Evolutionary conservation across 805 yeast species (phyloP).

Genomic region (Debaryomyces prosopidis): DNA sequence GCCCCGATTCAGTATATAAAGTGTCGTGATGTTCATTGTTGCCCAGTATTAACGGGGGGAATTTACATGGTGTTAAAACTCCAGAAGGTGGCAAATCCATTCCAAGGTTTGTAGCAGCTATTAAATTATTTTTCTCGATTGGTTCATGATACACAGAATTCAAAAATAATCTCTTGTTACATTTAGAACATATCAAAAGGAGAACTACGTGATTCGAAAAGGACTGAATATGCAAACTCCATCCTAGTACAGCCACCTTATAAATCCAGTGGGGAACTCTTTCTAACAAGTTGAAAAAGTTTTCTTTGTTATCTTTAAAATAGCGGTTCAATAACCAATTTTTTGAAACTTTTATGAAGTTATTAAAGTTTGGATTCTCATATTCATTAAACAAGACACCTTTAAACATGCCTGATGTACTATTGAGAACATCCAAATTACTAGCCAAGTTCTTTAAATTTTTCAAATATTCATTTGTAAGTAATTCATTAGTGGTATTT

Average conservation of each 20-base stretch:
- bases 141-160: constrained; percentile 11
- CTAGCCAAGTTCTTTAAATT: constrained; percentile 28
- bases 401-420: constrained; percentile 9
- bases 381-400: constrained; percentile 3
- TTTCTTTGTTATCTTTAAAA: constrained; percentile 37
- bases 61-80: constrained; percentile 30
- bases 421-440: constrained; percentile 18
- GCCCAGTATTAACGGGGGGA: constrained; percentile 17
- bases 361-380: constrained; percentile 5
- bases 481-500: constrained; percentile 25
- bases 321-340: constrained; percentile 31
- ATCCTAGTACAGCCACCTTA: constrained; percentile 36
- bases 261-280: constrained; percentile 34
- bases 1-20: neutral
- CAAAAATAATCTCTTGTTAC: constrained; percentile 37
- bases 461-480: constrained; percentile 28
- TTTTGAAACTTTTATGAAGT: constrained; percentile 27
- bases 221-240: constrained; percentile 35
- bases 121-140: constrained; percentile 1
- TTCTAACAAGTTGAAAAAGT: constrained; percentile 22
- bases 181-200: constrained; percentile 34
- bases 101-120: constrained; percentile 5
- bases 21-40: neutral
- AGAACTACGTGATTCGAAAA: constrained; percentile 26
- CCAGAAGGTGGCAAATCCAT: constrained; percentile 21